Percentiles rank a stretch among this genome's conserved stretches.
These are phyloP conservation scores for apple (Malus domestica) DNA, from an alignment of 306 rosid species.

Conservation along the genomic window ASM211411v1 NC_041803.1:48073501-48074000, in stretches of 20 bases:
- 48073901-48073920: not conserved
- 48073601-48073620: not conserved
- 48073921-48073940: not conserved
- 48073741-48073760: not conserved
- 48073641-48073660: not conserved
- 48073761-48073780: not conserved
- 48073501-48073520: not conserved
- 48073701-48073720: not conserved
- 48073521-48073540: not conserved
- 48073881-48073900: not conserved
- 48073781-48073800: not conserved
- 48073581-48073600: not conserved
- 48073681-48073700: not conserved
- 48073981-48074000: not conserved
- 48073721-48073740: not conserved
- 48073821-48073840: not conserved
- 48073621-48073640: not conserved
- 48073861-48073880: not conserved
- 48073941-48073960: not conserved
- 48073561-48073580: not conserved
- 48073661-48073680: not conserved
- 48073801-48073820: not conserved
- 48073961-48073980: not conserved
- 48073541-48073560: not conserved
- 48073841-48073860: not conserved